Evolutionary conservation across 768 basidiomycete species (phyloP).

Genomic region (Bullera alba): DNA sequence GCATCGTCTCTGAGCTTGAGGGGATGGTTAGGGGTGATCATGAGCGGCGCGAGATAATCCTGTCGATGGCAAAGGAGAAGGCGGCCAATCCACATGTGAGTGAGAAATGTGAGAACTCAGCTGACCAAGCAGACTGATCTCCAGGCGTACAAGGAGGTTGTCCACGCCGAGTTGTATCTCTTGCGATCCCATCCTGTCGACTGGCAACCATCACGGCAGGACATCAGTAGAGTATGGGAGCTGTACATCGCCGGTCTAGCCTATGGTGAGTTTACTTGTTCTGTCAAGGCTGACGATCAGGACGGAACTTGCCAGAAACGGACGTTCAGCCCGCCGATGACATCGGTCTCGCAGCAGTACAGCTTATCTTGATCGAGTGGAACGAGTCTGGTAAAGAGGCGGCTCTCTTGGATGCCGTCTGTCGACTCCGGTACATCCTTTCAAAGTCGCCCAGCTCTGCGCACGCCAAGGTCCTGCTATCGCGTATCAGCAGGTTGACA

Average conservation of each 20-base stretch:
- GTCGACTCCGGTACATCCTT: constrained; percentile 17
- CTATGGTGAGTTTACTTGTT: constrained; percentile 21
- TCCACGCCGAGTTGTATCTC: constrained; percentile 11
- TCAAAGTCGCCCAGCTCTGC: background rate
- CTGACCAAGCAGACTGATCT: constrained; percentile 18
- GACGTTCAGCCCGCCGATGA: constrained; percentile 28
- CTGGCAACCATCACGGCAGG: constrained; percentile 9
- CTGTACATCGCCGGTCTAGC: constrained; percentile 19
- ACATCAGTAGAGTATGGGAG: constrained; percentile 15
- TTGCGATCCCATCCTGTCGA: constrained; percentile 5
- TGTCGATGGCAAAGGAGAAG: constrained; percentile 1
- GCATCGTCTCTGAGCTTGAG: constrained; percentile 28
- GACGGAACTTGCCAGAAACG: constrained; percentile 21
- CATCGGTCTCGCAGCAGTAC: constrained; percentile 14
- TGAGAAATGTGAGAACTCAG: background rate
- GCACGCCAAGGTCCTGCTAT: constrained; percentile 4
- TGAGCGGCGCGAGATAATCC: background rate
- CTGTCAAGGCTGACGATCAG: constrained; percentile 6
- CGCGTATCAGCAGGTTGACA: constrained; percentile 3
- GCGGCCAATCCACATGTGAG: constrained; percentile 9
- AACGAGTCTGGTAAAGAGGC: background rate
- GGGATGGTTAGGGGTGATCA: constrained; percentile 5
- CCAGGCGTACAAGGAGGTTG: constrained; percentile 10
- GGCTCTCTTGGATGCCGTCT: constrained; percentile 13
- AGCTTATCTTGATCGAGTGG: constrained; percentile 9